Percentiles rank a stretch among this genome's conserved stretches.
Evolutionary conservation across 2,329 filamentous ascomycete species (phyloP).

Genomic region (Cryphonectria naterciae): DNA sequence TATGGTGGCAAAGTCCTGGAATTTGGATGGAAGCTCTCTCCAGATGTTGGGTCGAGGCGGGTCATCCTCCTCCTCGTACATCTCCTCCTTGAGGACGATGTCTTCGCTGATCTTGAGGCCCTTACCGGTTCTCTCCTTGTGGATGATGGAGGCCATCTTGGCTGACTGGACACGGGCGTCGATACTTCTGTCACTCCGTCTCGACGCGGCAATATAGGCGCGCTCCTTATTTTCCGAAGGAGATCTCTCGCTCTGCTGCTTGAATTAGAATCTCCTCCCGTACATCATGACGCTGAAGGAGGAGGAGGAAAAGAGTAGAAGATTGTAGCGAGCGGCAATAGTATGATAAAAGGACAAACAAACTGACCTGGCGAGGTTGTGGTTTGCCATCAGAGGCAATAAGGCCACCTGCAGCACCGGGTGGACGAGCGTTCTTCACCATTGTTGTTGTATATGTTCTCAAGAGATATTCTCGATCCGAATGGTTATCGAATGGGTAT

Average conservation of each 20-base stretch:
- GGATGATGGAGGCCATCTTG: conserved; percentile 68
- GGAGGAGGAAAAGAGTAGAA: not conserved
- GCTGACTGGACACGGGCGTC: conserved; percentile 90
- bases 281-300: not conserved
- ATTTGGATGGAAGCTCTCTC: conserved; percentile 20
- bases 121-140: conserved; percentile 83
- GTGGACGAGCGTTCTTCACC: conserved; percentile 9
- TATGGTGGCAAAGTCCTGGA: conserved; percentile 22
- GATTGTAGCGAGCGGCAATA: not conserved
- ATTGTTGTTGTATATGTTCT: not conserved
- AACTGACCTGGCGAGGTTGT: conserved; percentile 4
- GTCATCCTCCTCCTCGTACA: conserved; percentile 94
- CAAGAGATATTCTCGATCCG: not conserved
- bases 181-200: conserved; percentile 82
- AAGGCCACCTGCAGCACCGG: not conserved
- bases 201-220: conserved; percentile 89
- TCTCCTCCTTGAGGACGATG: conserved; percentile 87
- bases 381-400: not conserved
- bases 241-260: conserved; percentile 69
- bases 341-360: not conserved
- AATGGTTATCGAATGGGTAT: too few relatives aligned
- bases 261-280: not conserved
- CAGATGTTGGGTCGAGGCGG: conserved; percentile 66
- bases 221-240: conserved; percentile 84
- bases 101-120: conserved; percentile 80